A percentile compares a stretch with the other conserved stretches of the same genome.
Evolutionary conservation across 2,329 filamentous ascomycete species (phyloP).

Genomic region (Pseudogymnoascus sp.): DNA sequence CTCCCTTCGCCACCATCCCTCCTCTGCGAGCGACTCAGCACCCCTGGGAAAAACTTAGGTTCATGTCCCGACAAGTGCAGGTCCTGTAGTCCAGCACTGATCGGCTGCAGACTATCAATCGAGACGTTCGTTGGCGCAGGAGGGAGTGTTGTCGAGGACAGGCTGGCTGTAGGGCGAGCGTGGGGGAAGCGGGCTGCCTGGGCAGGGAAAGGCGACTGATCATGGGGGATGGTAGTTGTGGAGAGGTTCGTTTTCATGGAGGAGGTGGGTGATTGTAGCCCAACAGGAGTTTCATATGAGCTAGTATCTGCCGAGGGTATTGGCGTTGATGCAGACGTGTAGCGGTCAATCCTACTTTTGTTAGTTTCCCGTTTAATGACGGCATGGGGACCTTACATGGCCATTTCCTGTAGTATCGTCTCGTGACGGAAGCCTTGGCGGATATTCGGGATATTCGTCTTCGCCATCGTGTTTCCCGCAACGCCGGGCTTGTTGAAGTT

Average conservation of each 20-base stretch:
- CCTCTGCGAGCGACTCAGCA: constrained; percentile 42
- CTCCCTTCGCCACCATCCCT: constrained; percentile 12
- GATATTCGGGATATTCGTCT: constrained; percentile 93
- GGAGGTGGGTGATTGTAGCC: constrained; percentile 25
- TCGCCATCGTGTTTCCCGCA: constrained; percentile 82
- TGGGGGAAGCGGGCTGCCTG: constrained; percentile 27
- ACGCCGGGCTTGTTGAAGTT: constrained; percentile 73
- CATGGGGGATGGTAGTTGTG: constrained; percentile 19
- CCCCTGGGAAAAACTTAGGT: constrained; percentile 65
- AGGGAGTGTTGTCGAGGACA: neutral
- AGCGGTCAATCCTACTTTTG: constrained; percentile 28
- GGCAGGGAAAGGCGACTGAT: constrained; percentile 25
- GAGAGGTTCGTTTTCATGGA: constrained; percentile 29
- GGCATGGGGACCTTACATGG: constrained; percentile 57
- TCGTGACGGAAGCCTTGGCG: constrained; percentile 84
- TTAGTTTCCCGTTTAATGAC: constrained; percentile 13
- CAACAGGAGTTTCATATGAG: neutral
- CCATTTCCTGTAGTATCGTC: constrained; percentile 74
- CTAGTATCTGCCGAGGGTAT: neutral
- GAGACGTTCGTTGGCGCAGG: constrained; percentile 17
- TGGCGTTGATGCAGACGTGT: constrained; percentile 14
- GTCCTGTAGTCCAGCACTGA: constrained; percentile 35
- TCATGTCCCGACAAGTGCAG: constrained; percentile 48
- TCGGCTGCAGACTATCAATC: constrained; percentile 33
- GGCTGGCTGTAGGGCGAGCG: constrained; percentile 13